These are phyloP conservation scores for Mucor plumbeus DNA, from an alignment of 371 early-diverging fungal species.

Conservation along the genomic window DNA sequence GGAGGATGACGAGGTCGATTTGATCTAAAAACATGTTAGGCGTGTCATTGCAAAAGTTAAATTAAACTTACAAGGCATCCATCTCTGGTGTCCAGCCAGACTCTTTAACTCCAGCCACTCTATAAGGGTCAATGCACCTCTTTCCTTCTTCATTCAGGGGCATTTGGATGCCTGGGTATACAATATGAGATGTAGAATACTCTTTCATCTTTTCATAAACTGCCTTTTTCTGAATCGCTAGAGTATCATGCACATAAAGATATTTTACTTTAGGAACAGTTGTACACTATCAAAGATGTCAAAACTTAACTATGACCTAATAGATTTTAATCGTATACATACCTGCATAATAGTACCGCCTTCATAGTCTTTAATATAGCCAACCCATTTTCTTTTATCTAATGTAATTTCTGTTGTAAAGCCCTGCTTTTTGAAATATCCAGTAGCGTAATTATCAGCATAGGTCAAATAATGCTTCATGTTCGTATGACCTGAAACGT, in stretches of 20 bases:
- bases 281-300: conserved; percentile 44
- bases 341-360: conserved; percentile 99
- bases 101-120: conserved; percentile 82
- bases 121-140: conserved; percentile 56
- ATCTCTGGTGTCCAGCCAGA: conserved; percentile 94
- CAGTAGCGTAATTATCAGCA: conserved; percentile 99
- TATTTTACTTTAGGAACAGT: conserved; percentile 67
- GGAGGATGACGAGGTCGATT: conserved; percentile 59
- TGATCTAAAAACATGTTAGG: conserved; percentile 32
- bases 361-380: conserved; percentile 99
- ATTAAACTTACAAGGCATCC: conserved; percentile 58
- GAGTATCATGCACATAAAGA: conserved; percentile 57
- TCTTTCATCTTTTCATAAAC: conserved; percentile 83
- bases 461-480: conserved; percentile 96
- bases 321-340: conserved; percentile 5
- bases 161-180: conserved; percentile 83
- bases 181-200: conserved; percentile 73
- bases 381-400: conserved; percentile 94
- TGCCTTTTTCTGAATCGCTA: conserved; percentile 74
- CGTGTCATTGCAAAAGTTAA: background rate
- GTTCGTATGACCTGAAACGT: conserved; percentile 72
- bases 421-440: conserved; percentile 99
- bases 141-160: conserved; percentile 56
- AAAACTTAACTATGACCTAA: background rate
- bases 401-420: conserved; percentile 96